phyloP scores from a whole-genome alignment of 768 basidiomycete genomes.

The Leucogyrophana mollusca region DNA sequence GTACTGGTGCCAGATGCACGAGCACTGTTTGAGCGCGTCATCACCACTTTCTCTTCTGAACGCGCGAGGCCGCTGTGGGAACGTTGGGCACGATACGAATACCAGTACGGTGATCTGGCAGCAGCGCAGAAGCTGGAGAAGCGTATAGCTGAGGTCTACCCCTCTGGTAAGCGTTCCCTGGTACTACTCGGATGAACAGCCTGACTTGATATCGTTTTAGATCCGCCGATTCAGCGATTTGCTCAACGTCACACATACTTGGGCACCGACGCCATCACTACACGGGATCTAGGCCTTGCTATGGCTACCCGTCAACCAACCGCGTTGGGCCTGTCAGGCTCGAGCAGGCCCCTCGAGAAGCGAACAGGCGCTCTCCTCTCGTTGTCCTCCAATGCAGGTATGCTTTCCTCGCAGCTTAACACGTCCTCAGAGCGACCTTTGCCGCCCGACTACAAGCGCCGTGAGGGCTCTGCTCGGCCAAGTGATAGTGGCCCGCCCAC shows the following conservation, averaged over 20 bases:
- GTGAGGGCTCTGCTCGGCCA: constrained; percentile 41
- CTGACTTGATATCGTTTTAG: constrained; percentile 38
- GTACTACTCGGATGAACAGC: neutral
- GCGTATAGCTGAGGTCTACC: constrained; percentile 84
- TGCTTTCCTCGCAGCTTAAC: constrained; percentile 19
- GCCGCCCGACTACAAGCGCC: constrained; percentile 37
- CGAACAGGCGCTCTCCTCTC: constrained; percentile 37
- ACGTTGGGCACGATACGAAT: constrained; percentile 93
- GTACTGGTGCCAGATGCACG: constrained; percentile 70
- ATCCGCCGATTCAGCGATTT: constrained; percentile 87
- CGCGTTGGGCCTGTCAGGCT: constrained; percentile 16
- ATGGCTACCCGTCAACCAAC: constrained; percentile 34
- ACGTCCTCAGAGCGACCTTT: constrained; percentile 29
- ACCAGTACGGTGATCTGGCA: constrained; percentile 90
- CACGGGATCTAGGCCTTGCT: constrained; percentile 84
- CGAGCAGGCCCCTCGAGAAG: constrained; percentile 23
- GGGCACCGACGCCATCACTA: constrained; percentile 84
- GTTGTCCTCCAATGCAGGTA: constrained; percentile 24
- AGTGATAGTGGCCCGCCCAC: constrained; percentile 37
- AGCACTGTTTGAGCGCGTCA: constrained; percentile 90
- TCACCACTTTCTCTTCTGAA: constrained; percentile 73
- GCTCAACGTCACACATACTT: constrained; percentile 76
- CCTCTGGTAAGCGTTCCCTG: constrained; percentile 56
- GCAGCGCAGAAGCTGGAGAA: constrained; percentile 87
- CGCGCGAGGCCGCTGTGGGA: constrained; percentile 90